Evolutionary conservation across 2,329 filamentous ascomycete species (phyloP), one percentile per base, ranked within the genome.

Genomic region (Geoglossum cookeanum): DNA sequence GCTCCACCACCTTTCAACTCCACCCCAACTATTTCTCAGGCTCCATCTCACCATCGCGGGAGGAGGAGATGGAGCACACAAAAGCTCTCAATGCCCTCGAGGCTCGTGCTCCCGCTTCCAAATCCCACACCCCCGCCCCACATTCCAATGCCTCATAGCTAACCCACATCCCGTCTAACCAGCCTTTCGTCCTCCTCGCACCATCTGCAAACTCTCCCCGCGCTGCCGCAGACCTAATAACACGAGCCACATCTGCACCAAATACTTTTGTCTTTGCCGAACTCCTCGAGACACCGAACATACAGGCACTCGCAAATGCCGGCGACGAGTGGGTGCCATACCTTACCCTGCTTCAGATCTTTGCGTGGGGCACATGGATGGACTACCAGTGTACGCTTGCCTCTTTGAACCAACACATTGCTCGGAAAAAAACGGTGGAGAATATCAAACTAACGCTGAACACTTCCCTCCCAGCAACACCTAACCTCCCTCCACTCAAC

Each of bases 241-340:
- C 78, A 49, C 87, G 89, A 71, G 92, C 90, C 60, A 97, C 89
- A 55, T 89, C 88, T n/a, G 83, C 83, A 58, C 81, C 86, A 32
- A 87, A 89, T 70, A 94, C 90, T 62, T 98, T 84, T 70, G 78
- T 97, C 71, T 98, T 98, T 73, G 81, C 86, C 63, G 91, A 97
- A 72, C 83, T 98, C n/a, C 81, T 98, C 42, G 78, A 85, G 64
- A 81, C 83, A 0, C 81, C 86, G 0, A 81, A 87, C 64, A 82
- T 97, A 62, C 85, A 92, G 69, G 77, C 79, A 11, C 81, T 97
- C 49, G 70, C 74, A 30, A 71, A 71, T 44, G 74, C 75, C 44
- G 68, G 80, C n/a, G 67, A 76, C 39, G 84, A 94, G 54, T 79
- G 84, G 64, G 72, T 75, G 5, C 64, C 69, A 45, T 73, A 87